phyloP scores from a whole-genome alignment of 2,329 filamentous ascomycete species.

The Rosellinia necatrix region DNA sequence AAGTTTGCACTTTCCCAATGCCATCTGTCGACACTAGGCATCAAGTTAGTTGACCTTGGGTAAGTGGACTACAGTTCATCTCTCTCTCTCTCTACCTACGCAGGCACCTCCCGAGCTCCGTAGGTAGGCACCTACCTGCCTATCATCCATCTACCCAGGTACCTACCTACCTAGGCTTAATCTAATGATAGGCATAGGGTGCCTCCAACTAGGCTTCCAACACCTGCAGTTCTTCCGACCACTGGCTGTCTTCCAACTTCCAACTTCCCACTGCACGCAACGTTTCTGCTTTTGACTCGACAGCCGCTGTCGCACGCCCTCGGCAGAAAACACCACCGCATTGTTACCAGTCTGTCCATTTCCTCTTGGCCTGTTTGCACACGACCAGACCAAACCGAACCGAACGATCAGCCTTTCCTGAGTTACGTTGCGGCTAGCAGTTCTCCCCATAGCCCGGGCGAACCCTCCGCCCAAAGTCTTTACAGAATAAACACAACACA shows the following conservation, averaged over 20 bases:
- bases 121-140: no score
- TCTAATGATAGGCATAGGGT: no score
- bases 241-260: slow-evolving; percentile 7
- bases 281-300: neutral
- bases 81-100: no score
- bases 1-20: neutral
- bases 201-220: no score
- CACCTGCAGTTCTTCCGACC: no score
- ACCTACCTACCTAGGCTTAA: no score
- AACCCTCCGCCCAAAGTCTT: no score
- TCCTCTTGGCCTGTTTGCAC: neutral
- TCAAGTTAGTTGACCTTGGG: neutral
- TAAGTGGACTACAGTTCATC: neutral
- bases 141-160: no score
- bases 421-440: neutral
- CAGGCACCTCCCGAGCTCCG: no score
- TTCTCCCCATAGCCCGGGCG: neutral
- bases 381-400: slow-evolving; percentile 1
- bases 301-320: neutral
- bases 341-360: no score
- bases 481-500: no score
- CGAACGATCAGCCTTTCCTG: neutral
- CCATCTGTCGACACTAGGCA: neutral
- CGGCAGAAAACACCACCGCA: slow-evolving; percentile 7
- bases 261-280: neutral